phyloP scores from a whole-genome alignment of 257 asterid genomes.

The Rubia yunnanensis region DNA sequence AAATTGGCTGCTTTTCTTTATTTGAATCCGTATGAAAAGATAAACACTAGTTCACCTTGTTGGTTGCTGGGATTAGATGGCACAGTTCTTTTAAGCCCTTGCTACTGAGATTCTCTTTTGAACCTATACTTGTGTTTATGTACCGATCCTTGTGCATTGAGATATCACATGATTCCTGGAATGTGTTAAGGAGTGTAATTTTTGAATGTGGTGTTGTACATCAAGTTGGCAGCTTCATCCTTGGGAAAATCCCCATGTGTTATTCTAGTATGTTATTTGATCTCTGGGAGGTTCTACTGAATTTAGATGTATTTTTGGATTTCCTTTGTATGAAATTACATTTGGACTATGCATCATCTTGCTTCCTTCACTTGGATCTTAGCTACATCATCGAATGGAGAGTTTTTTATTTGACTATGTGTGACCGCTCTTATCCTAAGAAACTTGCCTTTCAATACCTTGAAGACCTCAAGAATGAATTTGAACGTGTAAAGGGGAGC shows the following conservation, averaged over 20 bases:
- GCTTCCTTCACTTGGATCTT: slow-evolving; percentile 43
- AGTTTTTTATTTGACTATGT: slow-evolving; percentile 87
- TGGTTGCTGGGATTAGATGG: not conserved
- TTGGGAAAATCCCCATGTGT: too few relatives aligned
- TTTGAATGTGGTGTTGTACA: too few relatives aligned
- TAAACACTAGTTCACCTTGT: not conserved
- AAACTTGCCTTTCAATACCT: too few relatives aligned
- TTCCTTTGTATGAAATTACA: not conserved
- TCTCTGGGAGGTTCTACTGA: too few relatives aligned
- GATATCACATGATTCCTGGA: not conserved
- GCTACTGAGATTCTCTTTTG: not conserved
- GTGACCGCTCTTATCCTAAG: too few relatives aligned
- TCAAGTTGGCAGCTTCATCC: too few relatives aligned
- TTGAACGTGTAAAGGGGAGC: slow-evolving; percentile 57
- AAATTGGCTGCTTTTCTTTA: not conserved
- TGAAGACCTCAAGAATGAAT: too few relatives aligned
- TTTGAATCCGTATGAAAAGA: too few relatives aligned
- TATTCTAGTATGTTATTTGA: too few relatives aligned
- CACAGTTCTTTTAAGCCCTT: not conserved
- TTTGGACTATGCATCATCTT: not conserved
- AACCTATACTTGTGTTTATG: not conserved
- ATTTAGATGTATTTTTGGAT: too few relatives aligned
- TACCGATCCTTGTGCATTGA: not conserved
- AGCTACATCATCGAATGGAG: slow-evolving; percentile 87
- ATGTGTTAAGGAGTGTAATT: not conserved